Percentiles rank a stretch among this genome's conserved stretches.
phyloP scores from a whole-genome alignment of 2,329 filamentous ascomycete genomes.

The Penicillium concentricum region DNA sequence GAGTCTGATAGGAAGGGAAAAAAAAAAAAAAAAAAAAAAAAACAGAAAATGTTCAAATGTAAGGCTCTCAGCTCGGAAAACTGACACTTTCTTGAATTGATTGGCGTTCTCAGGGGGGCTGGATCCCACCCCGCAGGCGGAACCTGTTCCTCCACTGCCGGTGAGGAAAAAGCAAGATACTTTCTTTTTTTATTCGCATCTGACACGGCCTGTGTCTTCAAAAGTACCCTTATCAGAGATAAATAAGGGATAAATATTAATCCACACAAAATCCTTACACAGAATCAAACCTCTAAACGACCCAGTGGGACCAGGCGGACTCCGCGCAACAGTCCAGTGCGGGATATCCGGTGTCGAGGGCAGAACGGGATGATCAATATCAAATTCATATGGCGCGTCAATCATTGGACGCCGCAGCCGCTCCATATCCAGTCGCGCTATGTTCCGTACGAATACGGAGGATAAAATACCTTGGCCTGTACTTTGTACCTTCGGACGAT shows the following conservation, averaged over 20 bases:
- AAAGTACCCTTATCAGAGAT: background rate
- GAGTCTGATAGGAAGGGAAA: constrained; percentile 14
- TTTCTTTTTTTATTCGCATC: background rate
- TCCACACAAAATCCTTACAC: no score
- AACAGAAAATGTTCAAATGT: constrained; percentile 26
- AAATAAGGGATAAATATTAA: background rate
- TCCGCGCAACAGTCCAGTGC: constrained; percentile 9
- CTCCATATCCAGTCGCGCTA: constrained; percentile 17
- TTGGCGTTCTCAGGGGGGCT: constrained; percentile 20
- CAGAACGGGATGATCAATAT: constrained; percentile 23
- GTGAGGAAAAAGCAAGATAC: constrained; percentile 20
- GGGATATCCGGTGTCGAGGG: constrained; percentile 17
- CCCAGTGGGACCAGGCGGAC: constrained; percentile 1
- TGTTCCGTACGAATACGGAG: background rate
- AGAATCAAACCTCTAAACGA: no score
- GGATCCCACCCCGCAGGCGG: constrained; percentile 29
- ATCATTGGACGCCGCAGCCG: constrained; percentile 28
- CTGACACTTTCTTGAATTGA: constrained; percentile 13
- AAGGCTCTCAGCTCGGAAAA: constrained; percentile 33
- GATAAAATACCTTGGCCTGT: constrained; percentile 1
- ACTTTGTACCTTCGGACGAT: constrained; percentile 17
- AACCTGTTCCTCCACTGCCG: constrained; percentile 26
- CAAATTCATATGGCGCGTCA: constrained; percentile 18
- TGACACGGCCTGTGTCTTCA: background rate
- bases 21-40: background rate